Percentiles rank a stretch among this genome's conserved stretches.
phyloP scores from a whole-genome alignment of 2,329 filamentous ascomycete genomes.

The Exophiala calicioides region DNA sequence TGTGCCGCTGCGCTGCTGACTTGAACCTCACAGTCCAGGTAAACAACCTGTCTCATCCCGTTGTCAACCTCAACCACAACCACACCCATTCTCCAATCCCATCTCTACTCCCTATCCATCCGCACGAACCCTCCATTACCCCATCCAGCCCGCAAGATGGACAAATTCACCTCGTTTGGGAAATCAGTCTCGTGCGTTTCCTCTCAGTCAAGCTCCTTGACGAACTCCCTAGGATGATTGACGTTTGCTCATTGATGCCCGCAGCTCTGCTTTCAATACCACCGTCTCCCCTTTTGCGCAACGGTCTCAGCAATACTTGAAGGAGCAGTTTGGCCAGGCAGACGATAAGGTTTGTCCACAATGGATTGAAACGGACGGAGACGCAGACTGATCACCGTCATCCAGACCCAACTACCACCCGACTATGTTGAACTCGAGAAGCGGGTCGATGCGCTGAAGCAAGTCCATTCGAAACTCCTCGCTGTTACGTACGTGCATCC shows the following conservation, averaged over 20 bases:
- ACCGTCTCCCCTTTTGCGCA: slow-evolving; percentile 90
- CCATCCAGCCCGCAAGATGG: slow-evolving; percentile 51
- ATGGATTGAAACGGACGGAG: too few relatives aligned
- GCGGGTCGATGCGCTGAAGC: slow-evolving; percentile 94
- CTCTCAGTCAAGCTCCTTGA: too few relatives aligned
- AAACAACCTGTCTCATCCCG: too few relatives aligned
- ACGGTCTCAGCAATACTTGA: slow-evolving; percentile 94
- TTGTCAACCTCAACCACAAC: not conserved
- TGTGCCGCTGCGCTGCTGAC: slow-evolving; percentile 1
- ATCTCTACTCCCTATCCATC: not conserved
- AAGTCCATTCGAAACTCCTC: slow-evolving; percentile 95
- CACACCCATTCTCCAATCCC: not conserved
- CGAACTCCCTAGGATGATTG: slow-evolving; percentile 23
- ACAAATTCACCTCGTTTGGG: slow-evolving; percentile 69
- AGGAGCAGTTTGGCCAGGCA: slow-evolving; percentile 92
- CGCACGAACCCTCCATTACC: not conserved
- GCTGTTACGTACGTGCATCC: slow-evolving; percentile 72
- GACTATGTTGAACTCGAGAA: slow-evolving; percentile 99
- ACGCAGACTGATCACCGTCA: slow-evolving; percentile 19
- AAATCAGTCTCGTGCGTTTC: slow-evolving; percentile 60
- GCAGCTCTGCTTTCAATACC: slow-evolving; percentile 62
- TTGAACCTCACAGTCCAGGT: too few relatives aligned
- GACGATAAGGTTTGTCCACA: slow-evolving; percentile 86
- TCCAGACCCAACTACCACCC: slow-evolving; percentile 86
- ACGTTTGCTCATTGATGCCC: slow-evolving; percentile 36